Evolutionary conservation across 345 rosid species (phyloP), one percentile per base, ranked within the genome.

Genomic region (Psidium friedrichsthalianum): DNA sequence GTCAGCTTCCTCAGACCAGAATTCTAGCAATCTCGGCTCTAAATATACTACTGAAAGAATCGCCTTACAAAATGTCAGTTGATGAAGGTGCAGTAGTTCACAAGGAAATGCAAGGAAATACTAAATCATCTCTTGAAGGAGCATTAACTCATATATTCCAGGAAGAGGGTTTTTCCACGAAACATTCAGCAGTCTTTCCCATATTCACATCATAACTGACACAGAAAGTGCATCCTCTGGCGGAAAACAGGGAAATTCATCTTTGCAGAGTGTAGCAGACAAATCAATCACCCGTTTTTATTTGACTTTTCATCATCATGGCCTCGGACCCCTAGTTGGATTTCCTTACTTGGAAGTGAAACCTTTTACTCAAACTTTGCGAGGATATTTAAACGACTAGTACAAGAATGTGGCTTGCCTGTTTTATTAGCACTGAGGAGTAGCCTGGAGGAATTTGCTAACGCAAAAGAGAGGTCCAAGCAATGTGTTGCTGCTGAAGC

Each of bases 321-420:
- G 99, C 99, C 99, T 84, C 96, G 96, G 64, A 97, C 99, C 85
- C 99, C 99, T 87, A 94, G 96, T 88, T 97, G 99, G 98, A 95
- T 95, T 51, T 96, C 99, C 88, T 88, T 97, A 88, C 85, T 96
- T 88, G 99, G 98, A 88, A 92, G 89, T 91, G 96, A 95, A 89
- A 97, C 94, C 20, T 97, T 97, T 88, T 95, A 96, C 93, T 89
- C 99, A 82, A 93, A 92, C 89, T 95, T 96, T 93, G 98, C 99
- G 36, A 91, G 98, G 81, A 96, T 97, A 90, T 97, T 97, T 88
- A 97, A 97, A 94, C 94, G 98, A 58, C 88, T 97, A 83, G 85
- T 92, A 87, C 99, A 97, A 93, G 99, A 97, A 89, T 97, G 99
- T 90, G 99, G 99, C 76, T 87, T 94, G 88, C 93, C 98, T 86